phyloP scores from a whole-genome alignment of 768 basidiomycete species.

The Phlebiopsis flavidoalba region DNA sequence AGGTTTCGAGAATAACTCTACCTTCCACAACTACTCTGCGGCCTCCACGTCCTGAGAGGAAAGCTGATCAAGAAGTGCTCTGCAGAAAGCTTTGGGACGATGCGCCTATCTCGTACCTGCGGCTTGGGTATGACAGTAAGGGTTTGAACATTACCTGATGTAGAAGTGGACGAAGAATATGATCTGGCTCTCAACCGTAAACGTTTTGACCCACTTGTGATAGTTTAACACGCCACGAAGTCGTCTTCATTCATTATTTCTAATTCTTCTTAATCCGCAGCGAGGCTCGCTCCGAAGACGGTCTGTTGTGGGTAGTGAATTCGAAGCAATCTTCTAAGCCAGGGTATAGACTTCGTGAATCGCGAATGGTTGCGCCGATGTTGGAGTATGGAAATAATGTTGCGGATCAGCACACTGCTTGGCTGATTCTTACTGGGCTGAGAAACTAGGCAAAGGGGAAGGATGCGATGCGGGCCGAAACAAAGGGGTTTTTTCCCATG shows the following conservation, averaged over 20 bases:
- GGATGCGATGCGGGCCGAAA: constrained; percentile 35
- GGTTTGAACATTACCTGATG: constrained; percentile 33
- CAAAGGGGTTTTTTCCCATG: constrained; percentile 56
- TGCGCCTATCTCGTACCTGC: constrained; percentile 31
- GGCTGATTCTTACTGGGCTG: constrained; percentile 46
- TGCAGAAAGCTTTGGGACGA: constrained; percentile 35
- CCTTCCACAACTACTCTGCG: constrained; percentile 24
- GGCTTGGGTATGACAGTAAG: constrained; percentile 28
- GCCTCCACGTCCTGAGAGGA: constrained; percentile 27
- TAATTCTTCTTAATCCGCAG: background rate
- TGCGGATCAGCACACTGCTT: constrained; percentile 52
- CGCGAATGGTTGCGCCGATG: constrained; percentile 45
- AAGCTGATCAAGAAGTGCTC: constrained; percentile 23
- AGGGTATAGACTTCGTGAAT: constrained; percentile 37
- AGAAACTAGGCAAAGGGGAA: constrained; percentile 27
- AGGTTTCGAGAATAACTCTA: constrained; percentile 32
- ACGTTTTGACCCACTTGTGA: constrained; percentile 33
- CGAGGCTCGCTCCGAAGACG: constrained; percentile 29
- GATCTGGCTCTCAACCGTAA: constrained; percentile 28
- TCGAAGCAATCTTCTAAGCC: constrained; percentile 24
- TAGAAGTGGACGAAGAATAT: constrained; percentile 38
- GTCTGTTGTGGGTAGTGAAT: constrained; percentile 37
- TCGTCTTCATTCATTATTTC: background rate
- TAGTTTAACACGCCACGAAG: background rate
- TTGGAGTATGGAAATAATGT: constrained; percentile 38